Evolutionary conservation across 176 grass and related monocot species (phyloP), one percentile per base, ranked within the genome.

Genomic region (Dendrocalamus sinicus): DNA sequence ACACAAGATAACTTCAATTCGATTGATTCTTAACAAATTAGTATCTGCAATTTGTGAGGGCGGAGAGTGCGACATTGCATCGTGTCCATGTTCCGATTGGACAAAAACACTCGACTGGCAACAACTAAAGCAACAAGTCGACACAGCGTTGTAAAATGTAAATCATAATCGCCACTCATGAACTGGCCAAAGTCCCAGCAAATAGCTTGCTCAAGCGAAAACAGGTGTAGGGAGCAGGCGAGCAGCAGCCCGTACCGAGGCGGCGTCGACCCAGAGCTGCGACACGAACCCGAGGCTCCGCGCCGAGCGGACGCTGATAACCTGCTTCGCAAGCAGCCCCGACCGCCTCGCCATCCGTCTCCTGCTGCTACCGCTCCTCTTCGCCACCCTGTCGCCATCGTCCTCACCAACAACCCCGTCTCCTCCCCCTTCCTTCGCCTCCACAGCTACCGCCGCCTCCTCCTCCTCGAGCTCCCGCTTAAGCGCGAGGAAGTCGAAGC

Each of bases 281-380:
- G 96, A 98, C 73, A 98, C 91, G 67, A 95, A 98, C 10, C 96
- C 96, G 22, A 98, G 86, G 90, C 93, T 98, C 24, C 81, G 83
- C 40, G 96, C 96, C 35, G 91, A 95, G 70, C 75, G 72, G 73
- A 98, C 81, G 76, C 96, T 95, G 77, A 98, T 81, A 64, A 98
- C 96, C 86, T 98, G 93, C 78, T 98, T 98, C 64, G 96, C 93
- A 22, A 98, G 83, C 78, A 98, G 83, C 71, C 84, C 92, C 50
- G 96, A 95, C 20, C 96, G 89, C 66, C 74, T 83, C 65, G 90
- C 60, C 91, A 94, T 92, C 84, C 86, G 35, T 60, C 91, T 61
- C 39, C 67, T n/a, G 54, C 80, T 89, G 62, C 48, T 74, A 20
- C 60, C 67, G 23, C 30, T 83, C 83, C 59, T 85, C 79, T 57